Evolutionary conservation across 768 basidiomycete species (phyloP), one percentile per base, ranked within the genome.

Genomic region (Holtermannia corniformis): DNA sequence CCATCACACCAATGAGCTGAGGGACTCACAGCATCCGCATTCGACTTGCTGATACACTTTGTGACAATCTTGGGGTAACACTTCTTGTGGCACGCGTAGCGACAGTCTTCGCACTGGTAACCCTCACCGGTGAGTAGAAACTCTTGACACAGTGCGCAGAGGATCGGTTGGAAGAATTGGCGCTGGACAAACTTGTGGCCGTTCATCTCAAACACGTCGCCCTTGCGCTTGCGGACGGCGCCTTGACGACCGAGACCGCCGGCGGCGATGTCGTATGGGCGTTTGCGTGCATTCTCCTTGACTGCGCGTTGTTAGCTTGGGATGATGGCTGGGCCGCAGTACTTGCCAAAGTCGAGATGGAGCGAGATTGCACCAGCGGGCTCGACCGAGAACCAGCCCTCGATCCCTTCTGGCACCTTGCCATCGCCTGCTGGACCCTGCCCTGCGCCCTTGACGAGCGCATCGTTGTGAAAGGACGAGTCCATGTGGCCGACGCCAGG

Each of bases 91-190:
- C 95, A 99, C 2, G 89, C 90, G 73, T 97, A 99, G 57, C 90
- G 84, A 72, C 95, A 99, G 70, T 99, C 95, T 67, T 97, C 95
- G 77, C 95, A 99, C 75, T 96, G 93, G 73, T 91, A 95, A n/a
- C 95, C 95, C 55, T 85, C 78, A 1, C 90, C 93, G 57, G 97
- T 96, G 71, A 96, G 85, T 52, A 99, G 78, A 76, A 99, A 97
- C 65, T 97, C 93, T 74, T 82, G 84, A 76, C 95, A 99, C 74
- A 95, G 89, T 2, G 95, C 95, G 71, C 95, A 99, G 49, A 96
- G 80, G 79, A 99, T 95, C 68, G 97, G 82, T 71, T 96, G 92
- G 72, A 95, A 97, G 77, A 99, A 99, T 74, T 97, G 95, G 44
- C 84, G 82, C 64, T 90, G 87, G 44, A 99, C 80, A 70, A 99